Conservation (phyloP, 805 yeast genomes). For the Middelhovenomyces tepae region DNA sequence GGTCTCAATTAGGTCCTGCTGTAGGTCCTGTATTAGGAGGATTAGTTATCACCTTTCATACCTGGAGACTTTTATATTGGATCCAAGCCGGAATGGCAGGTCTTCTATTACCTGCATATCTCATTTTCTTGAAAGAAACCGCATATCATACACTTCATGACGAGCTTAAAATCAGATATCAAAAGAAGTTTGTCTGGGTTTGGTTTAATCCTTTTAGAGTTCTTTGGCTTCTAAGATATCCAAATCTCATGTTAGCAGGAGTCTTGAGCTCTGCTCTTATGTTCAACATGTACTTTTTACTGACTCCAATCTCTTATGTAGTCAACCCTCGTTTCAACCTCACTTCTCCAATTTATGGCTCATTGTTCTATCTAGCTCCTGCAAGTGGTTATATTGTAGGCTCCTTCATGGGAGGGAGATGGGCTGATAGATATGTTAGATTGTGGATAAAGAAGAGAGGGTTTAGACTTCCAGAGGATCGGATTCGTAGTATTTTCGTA, state of each 20-base stretch:
- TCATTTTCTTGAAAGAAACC: constrained; percentile 42
- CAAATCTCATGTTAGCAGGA: constrained; percentile 35
- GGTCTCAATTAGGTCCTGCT: constrained; percentile 47
- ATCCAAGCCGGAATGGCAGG: constrained; percentile 39
- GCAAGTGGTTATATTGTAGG: constrained; percentile 47
- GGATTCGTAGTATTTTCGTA: constrained; percentile 34
- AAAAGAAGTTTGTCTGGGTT: constrained; percentile 34
- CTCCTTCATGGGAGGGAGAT: constrained; percentile 43
- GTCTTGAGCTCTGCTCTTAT: constrained; percentile 33
- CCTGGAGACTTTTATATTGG: constrained; percentile 49
- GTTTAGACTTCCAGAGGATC: constrained; percentile 43
- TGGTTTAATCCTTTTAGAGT: constrained; percentile 40
- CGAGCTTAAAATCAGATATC: constrained; percentile 17
- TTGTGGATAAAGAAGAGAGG: constrained; percentile 37
- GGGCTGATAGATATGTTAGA: constrained; percentile 42
- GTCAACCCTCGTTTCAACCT: constrained; percentile 48
- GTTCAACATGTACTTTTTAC: constrained; percentile 42
- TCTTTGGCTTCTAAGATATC: constrained; percentile 34
- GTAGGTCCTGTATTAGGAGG: constrained; percentile 48
- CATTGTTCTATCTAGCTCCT: constrained; percentile 48
- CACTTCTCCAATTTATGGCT: constrained; percentile 40
- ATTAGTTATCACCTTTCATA: constrained; percentile 38
- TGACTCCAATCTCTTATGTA: constrained; percentile 49
- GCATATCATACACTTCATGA: constrained; percentile 26
- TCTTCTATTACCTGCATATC: no score